Base-by-base conservation (phyloP, 768 basidiomycete genomes). In the Boletus fagicola region DNA sequence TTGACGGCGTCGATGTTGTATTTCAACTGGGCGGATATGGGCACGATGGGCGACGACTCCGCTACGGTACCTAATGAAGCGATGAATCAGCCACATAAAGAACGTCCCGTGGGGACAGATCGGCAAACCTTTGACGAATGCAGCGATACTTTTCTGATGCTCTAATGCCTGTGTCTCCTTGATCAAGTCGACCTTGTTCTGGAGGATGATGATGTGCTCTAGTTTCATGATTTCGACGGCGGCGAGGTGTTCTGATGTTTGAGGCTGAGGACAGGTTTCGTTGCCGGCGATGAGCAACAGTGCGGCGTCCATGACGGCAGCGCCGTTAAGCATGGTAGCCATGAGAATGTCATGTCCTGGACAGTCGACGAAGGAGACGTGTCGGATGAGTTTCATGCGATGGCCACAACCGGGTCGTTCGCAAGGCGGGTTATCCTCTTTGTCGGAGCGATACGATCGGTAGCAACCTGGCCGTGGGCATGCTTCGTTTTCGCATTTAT, bases 321-420 rank as follows among this genome's bases (percentile, higher is more conserved):
- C 97, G 74, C 96, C 97, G 82, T 98, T 98, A 65, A 99, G 80
- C 97, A 99, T 99, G 62, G 96, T 99, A 50, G 97, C 97, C 97
- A 99, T 99, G 74, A 99, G 87, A 86, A 99, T 98, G 75, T 98
- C 94, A 84, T 96, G 95, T 60, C 95, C 92, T 1, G 92, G 93
- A 65, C 90, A 94, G 74, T 99, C 97, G 70, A 99, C 97, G 75
- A 99, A 99, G 4, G 96, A 98, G 68, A 98, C 95, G 68, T 99
- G 97, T 63, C 95, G 88, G 61, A 98, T 70, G 63, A 98, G 85
- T 66, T 88, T 89, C 93, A 98, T 94, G 18, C 84, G 83, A 54
- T 86, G 85, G 39, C 86, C 88, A 75, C 97, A 98, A 58, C 93
- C 92, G 22, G 92, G 91, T 20, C 93, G 83, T 74, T 97, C 94